Evolutionary conservation across 768 basidiomycete species (phyloP).

Genomic region (Fomitopsis pulvina): DNA sequence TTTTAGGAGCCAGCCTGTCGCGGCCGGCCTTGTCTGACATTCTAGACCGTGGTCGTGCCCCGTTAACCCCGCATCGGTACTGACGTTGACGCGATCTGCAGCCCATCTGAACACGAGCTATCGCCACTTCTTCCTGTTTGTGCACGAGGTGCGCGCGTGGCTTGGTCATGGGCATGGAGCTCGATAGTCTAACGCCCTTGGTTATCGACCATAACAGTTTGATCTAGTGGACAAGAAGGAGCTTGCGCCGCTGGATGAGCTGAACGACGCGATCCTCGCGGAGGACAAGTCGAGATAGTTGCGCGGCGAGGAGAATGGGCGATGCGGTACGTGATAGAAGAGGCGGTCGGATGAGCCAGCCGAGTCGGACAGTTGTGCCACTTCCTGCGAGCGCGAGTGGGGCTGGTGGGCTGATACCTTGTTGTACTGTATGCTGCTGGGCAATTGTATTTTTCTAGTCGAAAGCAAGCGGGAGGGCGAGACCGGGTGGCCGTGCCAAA

Average conservation of each 20-base stretch:
- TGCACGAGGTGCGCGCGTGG: constrained; percentile 72
- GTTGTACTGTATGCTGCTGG: too few species aligned
- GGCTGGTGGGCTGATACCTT: too few species aligned
- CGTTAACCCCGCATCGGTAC: neutral
- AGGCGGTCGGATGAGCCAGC: too few species aligned
- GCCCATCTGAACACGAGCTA: constrained; percentile 99
- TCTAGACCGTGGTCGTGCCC: too few species aligned
- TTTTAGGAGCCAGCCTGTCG: too few species aligned
- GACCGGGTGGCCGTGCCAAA: too few species aligned
- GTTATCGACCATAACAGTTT: constrained; percentile 47
- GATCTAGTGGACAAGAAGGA: constrained; percentile 96
- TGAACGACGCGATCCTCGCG: constrained; percentile 83
- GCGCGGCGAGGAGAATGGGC: neutral
- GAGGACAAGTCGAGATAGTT: constrained; percentile 38
- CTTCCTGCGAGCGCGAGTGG: too few species aligned
- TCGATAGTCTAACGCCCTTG: neutral
- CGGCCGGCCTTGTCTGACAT: too few species aligned
- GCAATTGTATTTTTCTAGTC: too few species aligned
- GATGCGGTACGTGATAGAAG: too few species aligned
- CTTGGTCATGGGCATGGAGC: neutral
- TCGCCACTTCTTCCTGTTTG: constrained; percentile 94
- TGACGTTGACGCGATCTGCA: constrained; percentile 24
- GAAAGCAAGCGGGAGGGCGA: too few species aligned
- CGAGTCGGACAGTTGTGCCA: too few species aligned
- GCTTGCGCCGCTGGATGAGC: constrained; percentile 87